These are phyloP conservation scores for Apiospora malaysiana DNA, from an alignment of 2,329 filamentous ascomycete species.

Conservation along the genomic window DNA sequence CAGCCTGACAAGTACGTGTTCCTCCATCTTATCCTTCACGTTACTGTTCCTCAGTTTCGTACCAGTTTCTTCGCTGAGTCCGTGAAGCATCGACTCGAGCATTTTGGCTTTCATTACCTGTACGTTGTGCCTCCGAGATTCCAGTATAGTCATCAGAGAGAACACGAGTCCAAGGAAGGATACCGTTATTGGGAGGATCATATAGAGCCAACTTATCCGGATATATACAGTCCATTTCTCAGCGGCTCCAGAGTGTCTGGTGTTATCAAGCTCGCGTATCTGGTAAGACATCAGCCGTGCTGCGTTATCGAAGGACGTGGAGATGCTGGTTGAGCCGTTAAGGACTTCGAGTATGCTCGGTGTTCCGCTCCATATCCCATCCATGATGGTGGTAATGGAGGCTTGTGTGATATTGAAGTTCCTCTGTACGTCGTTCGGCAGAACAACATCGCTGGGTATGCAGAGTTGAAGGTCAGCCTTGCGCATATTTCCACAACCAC, in stretches of 20 bases:
- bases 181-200: neutral
- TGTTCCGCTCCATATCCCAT: too few relatives aligned
- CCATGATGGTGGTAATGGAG: neutral
- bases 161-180: neutral
- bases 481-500: too few relatives aligned
- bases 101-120: neutral
- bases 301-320: conserved; percentile 27
- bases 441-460: neutral
- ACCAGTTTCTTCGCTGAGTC: neutral
- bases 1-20: too few relatives aligned
- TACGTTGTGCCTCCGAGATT: neutral
- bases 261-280: conserved; percentile 28
- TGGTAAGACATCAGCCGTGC: conserved; percentile 27
- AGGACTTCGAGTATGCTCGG: neutral
- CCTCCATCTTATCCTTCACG: neutral
- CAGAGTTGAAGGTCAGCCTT: neutral
- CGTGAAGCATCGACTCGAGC: neutral
- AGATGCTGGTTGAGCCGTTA: neutral
- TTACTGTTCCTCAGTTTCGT: neutral
- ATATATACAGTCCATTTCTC: conserved; percentile 30
- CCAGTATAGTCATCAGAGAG: neutral
- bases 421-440: neutral
- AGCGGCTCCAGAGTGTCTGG: conserved; percentile 20
- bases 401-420: neutral
- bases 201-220: conserved; percentile 30